Percentiles rank a stretch among this genome's conserved stretches.
These are phyloP conservation scores for Croton laevigatus DNA, from an alignment of 441 rosid genomes.

Conservation along the genomic window DNA sequence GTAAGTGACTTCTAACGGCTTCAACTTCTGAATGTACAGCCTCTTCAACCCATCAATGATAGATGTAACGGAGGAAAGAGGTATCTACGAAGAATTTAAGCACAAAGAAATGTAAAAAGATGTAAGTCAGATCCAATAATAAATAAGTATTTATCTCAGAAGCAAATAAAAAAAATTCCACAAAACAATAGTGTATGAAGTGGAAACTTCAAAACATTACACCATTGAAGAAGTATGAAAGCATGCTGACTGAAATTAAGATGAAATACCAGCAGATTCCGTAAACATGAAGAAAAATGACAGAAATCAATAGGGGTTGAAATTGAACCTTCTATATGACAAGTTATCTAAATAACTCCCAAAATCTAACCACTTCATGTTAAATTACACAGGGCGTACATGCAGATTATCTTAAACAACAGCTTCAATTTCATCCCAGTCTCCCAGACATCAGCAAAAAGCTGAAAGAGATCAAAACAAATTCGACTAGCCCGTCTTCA, in stretches of 20 bases:
- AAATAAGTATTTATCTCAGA: neutral
- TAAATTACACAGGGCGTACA: neutral
- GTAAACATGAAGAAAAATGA: neutral
- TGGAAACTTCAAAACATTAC: neutral
- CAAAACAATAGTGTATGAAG: neutral
- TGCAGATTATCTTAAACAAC: neutral
- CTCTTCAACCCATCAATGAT: conserved; percentile 88
- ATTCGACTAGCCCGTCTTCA: neutral
- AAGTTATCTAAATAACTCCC: neutral
- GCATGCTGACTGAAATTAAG: neutral
- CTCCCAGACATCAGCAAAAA: no score
- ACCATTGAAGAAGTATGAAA: neutral
- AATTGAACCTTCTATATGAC: neutral
- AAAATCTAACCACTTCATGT: neutral
- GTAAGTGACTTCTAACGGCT: conserved; percentile 86
- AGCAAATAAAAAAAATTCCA: neutral
- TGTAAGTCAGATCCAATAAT: conserved; percentile 6
- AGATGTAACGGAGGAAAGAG: conserved; percentile 88
- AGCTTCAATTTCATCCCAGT: neutral
- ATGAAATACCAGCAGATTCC: neutral
- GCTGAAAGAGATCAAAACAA: no score
- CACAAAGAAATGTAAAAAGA: neutral
- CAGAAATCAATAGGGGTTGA: neutral
- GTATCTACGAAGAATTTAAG: conserved; percentile 42
- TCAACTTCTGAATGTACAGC: conserved; percentile 81